A percentile compares a stretch with the other conserved stretches of the same genome.
Conservation (phyloP, 495 filamentous ascomycete genomes). For the Xylona heveae region DNA sequence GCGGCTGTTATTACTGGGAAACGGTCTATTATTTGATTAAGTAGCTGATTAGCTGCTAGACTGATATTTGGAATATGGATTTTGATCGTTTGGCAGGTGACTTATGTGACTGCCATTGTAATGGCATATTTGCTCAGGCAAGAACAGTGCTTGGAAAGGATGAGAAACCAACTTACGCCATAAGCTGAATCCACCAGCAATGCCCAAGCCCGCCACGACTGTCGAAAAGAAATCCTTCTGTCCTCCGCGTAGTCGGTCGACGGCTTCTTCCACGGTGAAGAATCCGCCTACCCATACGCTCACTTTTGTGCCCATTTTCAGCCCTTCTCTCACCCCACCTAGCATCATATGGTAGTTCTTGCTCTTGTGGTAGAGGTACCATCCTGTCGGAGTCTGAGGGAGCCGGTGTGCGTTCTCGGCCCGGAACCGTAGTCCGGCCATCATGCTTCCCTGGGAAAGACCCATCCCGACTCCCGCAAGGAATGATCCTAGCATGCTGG, state of each 20-base stretch:
- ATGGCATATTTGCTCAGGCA: no score
- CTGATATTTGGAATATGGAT: no score
- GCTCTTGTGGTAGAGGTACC: conserved; percentile 94
- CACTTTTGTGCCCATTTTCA: conserved; percentile 52
- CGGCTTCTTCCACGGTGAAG: conserved; percentile 60
- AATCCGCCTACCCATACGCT: conserved; percentile 43
- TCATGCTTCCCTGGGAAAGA: conserved; percentile 45
- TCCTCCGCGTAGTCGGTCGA: conserved; percentile 42
- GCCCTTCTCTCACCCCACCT: conserved; percentile 54
- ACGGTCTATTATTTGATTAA: conserved; percentile 31
- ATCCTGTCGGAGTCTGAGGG: conserved; percentile 57
- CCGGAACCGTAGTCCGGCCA: conserved; percentile 59
- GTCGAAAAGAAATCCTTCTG: conserved; percentile 53
- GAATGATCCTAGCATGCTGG: conserved; percentile 35
- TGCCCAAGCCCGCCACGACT: conserved; percentile 55
- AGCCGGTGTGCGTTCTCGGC: conserved; percentile 90
- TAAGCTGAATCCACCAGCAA: conserved; percentile 69
- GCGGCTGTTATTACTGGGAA: conserved; percentile 68
- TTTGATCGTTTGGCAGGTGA: no score
- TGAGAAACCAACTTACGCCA: conserved; percentile 41
- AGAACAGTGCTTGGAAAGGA: conserved; percentile 7
- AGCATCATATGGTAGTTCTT: conserved; percentile 75
- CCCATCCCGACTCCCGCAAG: conserved; percentile 47
- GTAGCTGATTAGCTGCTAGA: background rate
- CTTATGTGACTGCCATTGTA: no score